Percentiles rank a stretch among this genome's conserved stretches.
Evolutionary conservation across 1,284 basidiomycete species (phyloP).

Genomic region (Neonothopanus nambi): DNA sequence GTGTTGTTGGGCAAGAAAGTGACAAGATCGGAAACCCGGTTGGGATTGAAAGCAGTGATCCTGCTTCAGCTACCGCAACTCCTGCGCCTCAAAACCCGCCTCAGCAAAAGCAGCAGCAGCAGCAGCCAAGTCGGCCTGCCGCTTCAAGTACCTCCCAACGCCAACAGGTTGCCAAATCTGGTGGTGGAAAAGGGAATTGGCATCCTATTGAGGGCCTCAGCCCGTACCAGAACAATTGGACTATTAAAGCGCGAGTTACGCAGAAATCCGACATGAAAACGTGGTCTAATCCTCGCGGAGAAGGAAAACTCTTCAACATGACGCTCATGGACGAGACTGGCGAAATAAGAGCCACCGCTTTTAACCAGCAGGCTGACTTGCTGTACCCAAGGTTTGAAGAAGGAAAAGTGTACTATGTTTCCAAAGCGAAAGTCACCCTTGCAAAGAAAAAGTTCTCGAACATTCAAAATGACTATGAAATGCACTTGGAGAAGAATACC

Average conservation of each 20-base stretch:
- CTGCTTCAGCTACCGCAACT: constrained; percentile 12
- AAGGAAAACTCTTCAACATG: constrained; percentile 94
- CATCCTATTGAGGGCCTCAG: constrained; percentile 94
- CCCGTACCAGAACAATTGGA: constrained; percentile 99
- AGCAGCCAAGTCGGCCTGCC: neutral
- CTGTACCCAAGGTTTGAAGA: constrained; percentile 87
- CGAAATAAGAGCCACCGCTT: constrained; percentile 90
- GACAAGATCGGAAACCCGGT: constrained; percentile 18
- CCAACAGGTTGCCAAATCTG: constrained; percentile 15
- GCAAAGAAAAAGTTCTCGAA: constrained; percentile 98
- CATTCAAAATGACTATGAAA: constrained; percentile 92
- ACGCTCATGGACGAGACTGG: constrained; percentile 95
- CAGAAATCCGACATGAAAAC: constrained; percentile 89
- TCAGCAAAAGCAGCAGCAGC: constrained; percentile 22
- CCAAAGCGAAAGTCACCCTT: constrained; percentile 88
- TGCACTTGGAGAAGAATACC: constrained; percentile 83
- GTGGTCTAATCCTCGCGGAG: constrained; percentile 90
- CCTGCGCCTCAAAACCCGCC: constrained; percentile 19
- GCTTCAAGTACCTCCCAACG: neutral
- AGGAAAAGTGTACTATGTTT: constrained; percentile 92
- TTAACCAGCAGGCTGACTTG: constrained; percentile 87
- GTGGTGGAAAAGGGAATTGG: constrained; percentile 28
- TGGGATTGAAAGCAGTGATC: neutral
- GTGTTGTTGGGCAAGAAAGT: constrained; percentile 43
- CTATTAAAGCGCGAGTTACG: constrained; percentile 93